Evolutionary conservation across 495 filamentous ascomycete genomes (phyloP).

Genomic region (Clohesyomyces aquaticus): DNA sequence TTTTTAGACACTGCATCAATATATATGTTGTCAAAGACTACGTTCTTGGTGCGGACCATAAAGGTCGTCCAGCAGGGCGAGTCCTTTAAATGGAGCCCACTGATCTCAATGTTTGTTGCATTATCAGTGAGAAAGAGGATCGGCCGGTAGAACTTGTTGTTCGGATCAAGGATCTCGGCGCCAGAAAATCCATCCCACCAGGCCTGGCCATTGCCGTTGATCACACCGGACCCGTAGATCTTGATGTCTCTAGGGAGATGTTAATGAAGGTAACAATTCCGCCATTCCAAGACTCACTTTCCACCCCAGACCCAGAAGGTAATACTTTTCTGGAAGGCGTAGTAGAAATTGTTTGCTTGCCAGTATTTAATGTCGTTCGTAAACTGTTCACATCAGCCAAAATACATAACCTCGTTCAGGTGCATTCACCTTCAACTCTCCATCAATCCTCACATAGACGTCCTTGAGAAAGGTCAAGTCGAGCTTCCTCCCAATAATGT

Average conservation of each 20-base stretch:
- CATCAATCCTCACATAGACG: conserved; percentile 45
- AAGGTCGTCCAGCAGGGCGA: conserved; percentile 72
- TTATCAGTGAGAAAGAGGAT: conserved; percentile 61
- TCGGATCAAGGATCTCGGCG: conserved; percentile 32
- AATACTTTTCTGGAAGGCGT: conserved; percentile 66
- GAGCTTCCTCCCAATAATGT: conserved; percentile 66
- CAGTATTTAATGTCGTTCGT: conserved; percentile 70
- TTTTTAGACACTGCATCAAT: conserved; percentile 53
- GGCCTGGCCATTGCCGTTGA: conserved; percentile 71
- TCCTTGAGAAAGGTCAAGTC: conserved; percentile 67
- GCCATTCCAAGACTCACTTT: conserved; percentile 12
- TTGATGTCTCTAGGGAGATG: conserved; percentile 59
- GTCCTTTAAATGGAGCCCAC: conserved; percentile 63
- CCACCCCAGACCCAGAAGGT: conserved; percentile 69
- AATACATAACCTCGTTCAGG: not conserved
- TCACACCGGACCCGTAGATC: conserved; percentile 64
- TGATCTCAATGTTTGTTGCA: conserved; percentile 62
- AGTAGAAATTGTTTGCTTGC: conserved; percentile 65
- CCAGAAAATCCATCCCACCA: conserved; percentile 61
- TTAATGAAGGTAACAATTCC: not conserved
- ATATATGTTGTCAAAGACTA: conserved; percentile 68
- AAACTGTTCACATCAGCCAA: conserved; percentile 48
- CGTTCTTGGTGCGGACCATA: conserved; percentile 68
- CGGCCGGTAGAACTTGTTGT: conserved; percentile 55
- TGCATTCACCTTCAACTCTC: conserved; percentile 22